Conservation (phyloP, 208 protist genomes). For the Leishmania martiniquensis region DNA sequence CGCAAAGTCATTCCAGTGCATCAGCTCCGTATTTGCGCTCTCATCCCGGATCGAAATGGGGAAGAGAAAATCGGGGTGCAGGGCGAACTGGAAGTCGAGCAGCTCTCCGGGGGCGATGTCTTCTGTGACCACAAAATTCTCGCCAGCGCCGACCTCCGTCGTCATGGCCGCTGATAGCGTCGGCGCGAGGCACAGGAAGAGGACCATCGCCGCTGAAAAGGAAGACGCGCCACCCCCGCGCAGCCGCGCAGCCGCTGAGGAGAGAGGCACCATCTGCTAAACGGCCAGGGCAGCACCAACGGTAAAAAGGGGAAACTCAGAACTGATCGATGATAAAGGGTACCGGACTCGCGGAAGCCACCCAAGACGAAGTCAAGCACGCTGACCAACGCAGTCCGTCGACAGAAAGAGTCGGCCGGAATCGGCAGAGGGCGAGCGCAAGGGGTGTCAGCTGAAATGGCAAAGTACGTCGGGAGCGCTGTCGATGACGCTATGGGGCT, state of each 20-base stretch:
- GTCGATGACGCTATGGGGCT: background rate
- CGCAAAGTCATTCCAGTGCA: slow-evolving; percentile 24
- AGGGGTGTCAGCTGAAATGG: background rate
- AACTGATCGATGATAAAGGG: background rate
- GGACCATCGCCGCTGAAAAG: slow-evolving; percentile 1
- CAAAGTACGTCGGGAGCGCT: background rate
- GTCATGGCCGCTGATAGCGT: slow-evolving; percentile 22
- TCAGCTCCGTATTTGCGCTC: slow-evolving; percentile 18
- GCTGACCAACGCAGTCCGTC: no score
- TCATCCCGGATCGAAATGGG: slow-evolving; percentile 30
- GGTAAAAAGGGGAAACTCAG: background rate
- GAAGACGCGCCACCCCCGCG: background rate
- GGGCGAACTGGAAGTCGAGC: slow-evolving; percentile 58
- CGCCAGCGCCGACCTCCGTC: slow-evolving; percentile 28
- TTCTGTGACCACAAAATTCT: slow-evolving; percentile 46
- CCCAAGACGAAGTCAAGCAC: no score
- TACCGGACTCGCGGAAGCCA: background rate
- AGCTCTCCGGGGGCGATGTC: slow-evolving; percentile 25
- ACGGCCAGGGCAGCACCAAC: background rate
- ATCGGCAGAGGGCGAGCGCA: background rate
- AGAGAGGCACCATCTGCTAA: background rate
- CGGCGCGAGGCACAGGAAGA: background rate
- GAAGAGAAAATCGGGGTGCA: slow-evolving; percentile 33
- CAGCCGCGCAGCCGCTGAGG: background rate
- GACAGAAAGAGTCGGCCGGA: background rate